These are phyloP conservation scores for Rutstroemia sp. DNA, from an alignment of 2,329 filamentous ascomycete genomes.

Conservation along the genomic window DNA sequence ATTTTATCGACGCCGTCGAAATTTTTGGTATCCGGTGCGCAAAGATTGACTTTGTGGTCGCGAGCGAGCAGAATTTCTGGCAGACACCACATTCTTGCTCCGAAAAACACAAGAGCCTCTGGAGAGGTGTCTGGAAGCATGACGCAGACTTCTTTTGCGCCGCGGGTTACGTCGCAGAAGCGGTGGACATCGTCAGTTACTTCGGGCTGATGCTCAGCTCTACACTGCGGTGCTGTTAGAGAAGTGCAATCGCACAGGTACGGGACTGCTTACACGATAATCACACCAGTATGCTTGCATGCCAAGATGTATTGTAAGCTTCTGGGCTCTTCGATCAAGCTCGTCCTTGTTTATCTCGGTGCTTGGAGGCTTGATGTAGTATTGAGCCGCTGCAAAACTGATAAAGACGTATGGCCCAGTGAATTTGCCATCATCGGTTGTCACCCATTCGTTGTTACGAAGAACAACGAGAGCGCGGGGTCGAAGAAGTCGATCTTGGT, in stretches of 20 bases:
- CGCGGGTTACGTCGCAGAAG: conserved; percentile 10
- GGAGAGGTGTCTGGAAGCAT: background rate
- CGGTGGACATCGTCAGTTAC: conserved; percentile 11
- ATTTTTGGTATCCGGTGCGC: background rate
- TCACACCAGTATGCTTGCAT: conserved; percentile 10
- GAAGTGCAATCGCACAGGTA: background rate
- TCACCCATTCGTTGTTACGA: background rate
- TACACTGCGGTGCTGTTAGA: background rate
- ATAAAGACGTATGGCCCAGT: conserved; percentile 9
- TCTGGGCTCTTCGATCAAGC: conserved; percentile 5
- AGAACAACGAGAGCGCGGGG: conserved; percentile 7
- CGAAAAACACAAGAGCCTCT: conserved; percentile 6
- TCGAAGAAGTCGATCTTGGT: conserved; percentile 7
- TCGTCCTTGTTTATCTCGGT: background rate
- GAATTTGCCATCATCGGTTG: conserved; percentile 9
- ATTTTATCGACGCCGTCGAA: background rate
- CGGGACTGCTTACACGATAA: conserved; percentile 4
- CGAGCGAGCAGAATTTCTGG: conserved; percentile 9
- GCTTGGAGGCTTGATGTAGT: background rate
- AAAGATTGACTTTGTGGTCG: conserved; percentile 7
- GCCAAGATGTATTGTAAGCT: background rate
- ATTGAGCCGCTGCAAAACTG: conserved; percentile 10
- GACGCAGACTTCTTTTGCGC: conserved; percentile 8
- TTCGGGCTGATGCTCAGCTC: conserved; percentile 7
- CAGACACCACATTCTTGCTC: conserved; percentile 8